Evolutionary conservation across 1,284 basidiomycete genomes (phyloP).

Genomic region (Spongispora temasekensis): DNA sequence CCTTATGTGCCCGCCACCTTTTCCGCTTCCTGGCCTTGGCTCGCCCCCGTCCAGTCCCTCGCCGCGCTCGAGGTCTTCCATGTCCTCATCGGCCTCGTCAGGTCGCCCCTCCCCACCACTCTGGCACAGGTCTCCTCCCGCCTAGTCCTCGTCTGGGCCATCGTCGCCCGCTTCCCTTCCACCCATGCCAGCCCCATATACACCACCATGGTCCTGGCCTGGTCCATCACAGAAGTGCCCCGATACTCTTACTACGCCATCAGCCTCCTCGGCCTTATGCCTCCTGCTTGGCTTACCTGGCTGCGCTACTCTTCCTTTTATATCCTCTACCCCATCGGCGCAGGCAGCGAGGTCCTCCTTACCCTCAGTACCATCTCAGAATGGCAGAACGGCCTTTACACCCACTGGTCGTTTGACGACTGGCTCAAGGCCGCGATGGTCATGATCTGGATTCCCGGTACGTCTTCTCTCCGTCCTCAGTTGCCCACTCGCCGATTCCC

Average conservation of each 20-base stretch:
- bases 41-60: constrained; percentile 78
- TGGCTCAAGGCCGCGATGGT: constrained; percentile 66
- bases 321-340: constrained; percentile 90
- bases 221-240: constrained; percentile 90
- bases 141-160: constrained; percentile 88
- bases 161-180: constrained; percentile 52
- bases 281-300: constrained; percentile 50
- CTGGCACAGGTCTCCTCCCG: constrained; percentile 86
- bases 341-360: constrained; percentile 86
- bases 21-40: constrained; percentile 58
- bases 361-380: constrained; percentile 77
- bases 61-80: constrained; percentile 87
- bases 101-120: constrained; percentile 82
- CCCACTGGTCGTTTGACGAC: constrained; percentile 53
- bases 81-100: constrained; percentile 80
- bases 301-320: constrained; percentile 93
- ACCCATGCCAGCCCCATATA: constrained; percentile 76
- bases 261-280: constrained; percentile 52
- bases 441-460: constrained; percentile 90
- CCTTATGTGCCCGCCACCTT: constrained; percentile 54
- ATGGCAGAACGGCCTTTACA: constrained; percentile 33
- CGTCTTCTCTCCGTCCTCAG: constrained; percentile 19
- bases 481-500: neutral
- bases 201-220: constrained; percentile 91
- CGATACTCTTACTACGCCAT: constrained; percentile 91